A percentile compares a stretch with the other conserved stretches of the same genome.
These are phyloP conservation scores for Amyloporia xantha DNA, from an alignment of 768 basidiomycete species.

Conservation along the genomic window DNA sequence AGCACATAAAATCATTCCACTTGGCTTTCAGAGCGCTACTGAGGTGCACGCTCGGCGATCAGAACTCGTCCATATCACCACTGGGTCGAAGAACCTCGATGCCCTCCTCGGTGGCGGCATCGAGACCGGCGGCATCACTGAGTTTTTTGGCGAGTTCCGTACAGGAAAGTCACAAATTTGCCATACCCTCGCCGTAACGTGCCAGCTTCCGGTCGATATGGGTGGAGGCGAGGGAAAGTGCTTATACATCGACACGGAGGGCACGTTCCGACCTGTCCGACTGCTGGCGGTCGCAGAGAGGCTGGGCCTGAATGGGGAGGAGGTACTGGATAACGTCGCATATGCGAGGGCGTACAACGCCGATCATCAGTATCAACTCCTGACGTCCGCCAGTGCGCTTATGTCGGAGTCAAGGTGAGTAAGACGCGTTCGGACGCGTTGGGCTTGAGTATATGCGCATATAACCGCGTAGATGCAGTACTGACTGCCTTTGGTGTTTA, in stretches of 20 bases:
- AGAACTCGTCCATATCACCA: constrained; percentile 94
- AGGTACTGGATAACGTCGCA: constrained; percentile 96
- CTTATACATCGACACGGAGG: constrained; percentile 97
- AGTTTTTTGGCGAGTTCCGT: constrained; percentile 96
- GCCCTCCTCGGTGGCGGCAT: constrained; percentile 95
- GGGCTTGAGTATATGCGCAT: constrained; percentile 18
- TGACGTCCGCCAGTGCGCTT: constrained; percentile 91
- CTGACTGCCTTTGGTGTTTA: constrained; percentile 26
- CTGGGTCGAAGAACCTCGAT: constrained; percentile 93
- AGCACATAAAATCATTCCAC: constrained; percentile 95
- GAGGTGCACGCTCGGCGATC: constrained; percentile 93
- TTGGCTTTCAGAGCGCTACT: constrained; percentile 97
- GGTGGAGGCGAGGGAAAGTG: constrained; percentile 99
- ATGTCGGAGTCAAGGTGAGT: constrained; percentile 97
- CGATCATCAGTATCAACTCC: constrained; percentile 87
- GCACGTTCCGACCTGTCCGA: constrained; percentile 95
- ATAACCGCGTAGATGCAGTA: constrained; percentile 17
- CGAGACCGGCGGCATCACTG: constrained; percentile 97
- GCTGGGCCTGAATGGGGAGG: constrained; percentile 95
- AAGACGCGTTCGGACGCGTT: no score
- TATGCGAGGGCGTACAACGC: constrained; percentile 99
- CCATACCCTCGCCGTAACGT: constrained; percentile 96
- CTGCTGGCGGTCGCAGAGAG: constrained; percentile 92
- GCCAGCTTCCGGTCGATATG: constrained; percentile 95
- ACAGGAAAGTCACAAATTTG: constrained; percentile 98